Evolutionary conservation across 139 green algal species (phyloP).

Genomic region (Volvox africanus): DNA sequence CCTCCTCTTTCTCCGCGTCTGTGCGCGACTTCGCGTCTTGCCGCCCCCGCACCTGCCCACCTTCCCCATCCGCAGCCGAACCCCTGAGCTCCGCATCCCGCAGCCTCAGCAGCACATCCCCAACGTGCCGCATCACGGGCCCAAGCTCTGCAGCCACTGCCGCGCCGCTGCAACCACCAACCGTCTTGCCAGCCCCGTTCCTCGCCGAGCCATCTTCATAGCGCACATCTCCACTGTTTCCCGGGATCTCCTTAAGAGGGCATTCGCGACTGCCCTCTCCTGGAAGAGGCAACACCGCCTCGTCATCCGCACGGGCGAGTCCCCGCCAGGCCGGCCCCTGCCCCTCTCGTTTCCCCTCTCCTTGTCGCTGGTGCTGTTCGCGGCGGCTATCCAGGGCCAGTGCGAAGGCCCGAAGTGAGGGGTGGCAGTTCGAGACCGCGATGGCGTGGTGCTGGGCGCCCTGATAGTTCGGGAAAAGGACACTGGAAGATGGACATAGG

Average conservation of each 20-base stretch:
- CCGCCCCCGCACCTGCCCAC: too few species aligned
- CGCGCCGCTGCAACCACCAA: not conserved
- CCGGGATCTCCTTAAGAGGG: not conserved
- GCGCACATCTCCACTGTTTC: not conserved
- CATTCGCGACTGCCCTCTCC: not conserved
- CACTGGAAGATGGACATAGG: not conserved
- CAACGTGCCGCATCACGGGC: not conserved
- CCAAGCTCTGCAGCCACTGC: constrained; percentile 17
- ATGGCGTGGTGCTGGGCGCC: constrained; percentile 23
- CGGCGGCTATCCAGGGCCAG: not conserved
- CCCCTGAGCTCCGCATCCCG: not conserved
- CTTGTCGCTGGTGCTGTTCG: not conserved
- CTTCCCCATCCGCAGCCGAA: too few species aligned
- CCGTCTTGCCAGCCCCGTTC: not conserved
- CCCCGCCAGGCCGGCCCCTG: not conserved
- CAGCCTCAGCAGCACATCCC: not conserved
- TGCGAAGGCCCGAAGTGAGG: not conserved
- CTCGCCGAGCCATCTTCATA: not conserved
- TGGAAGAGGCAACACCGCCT: not conserved
- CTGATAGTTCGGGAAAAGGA: not conserved
- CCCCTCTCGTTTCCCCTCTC: not conserved
- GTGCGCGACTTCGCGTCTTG: not conserved
- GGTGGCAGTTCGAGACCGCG: constrained; percentile 36
- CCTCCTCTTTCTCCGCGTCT: not conserved
- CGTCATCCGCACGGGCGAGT: not conserved